phyloP scores from a whole-genome alignment of 129 eudicot species.

The Glebionis coronaria region DNA sequence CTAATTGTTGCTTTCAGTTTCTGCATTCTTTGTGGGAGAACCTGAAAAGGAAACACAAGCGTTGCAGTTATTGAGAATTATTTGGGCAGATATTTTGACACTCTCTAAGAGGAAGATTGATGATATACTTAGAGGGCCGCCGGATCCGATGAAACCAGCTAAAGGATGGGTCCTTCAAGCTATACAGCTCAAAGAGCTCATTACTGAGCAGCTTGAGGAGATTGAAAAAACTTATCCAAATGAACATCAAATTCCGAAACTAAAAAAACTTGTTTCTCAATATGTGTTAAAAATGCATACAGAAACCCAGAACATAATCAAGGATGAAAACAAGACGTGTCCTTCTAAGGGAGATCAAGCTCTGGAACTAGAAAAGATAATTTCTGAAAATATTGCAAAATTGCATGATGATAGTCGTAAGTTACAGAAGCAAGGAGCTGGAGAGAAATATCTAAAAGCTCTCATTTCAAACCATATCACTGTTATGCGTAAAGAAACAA shows the following conservation, averaged over 20 bases:
- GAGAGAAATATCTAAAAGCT: background rate
- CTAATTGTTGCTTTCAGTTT: background rate
- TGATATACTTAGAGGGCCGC: background rate
- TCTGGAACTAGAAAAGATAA: background rate
- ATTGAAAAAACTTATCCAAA: background rate
- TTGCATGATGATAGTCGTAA: no score
- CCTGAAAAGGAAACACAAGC: background rate
- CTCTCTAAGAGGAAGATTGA: background rate
- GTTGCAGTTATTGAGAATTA: background rate
- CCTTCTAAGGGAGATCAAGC: background rate
- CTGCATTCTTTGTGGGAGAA: background rate
- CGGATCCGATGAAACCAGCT: background rate
- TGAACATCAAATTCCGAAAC: background rate
- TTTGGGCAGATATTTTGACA: background rate
- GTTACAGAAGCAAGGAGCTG: no score
- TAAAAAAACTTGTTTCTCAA: background rate
- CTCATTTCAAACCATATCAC: background rate
- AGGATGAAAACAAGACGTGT: background rate
- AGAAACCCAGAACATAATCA: conserved; percentile 13
- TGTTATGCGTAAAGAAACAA: no score
- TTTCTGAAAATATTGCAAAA: no score
- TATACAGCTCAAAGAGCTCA: conserved; percentile 1
- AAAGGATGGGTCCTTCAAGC: conserved; percentile 5
- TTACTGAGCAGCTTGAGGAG: background rate
- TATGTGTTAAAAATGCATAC: background rate